Conservation (phyloP, 495 filamentous ascomycete species). For the Podospora pseudoanserina region DNA sequence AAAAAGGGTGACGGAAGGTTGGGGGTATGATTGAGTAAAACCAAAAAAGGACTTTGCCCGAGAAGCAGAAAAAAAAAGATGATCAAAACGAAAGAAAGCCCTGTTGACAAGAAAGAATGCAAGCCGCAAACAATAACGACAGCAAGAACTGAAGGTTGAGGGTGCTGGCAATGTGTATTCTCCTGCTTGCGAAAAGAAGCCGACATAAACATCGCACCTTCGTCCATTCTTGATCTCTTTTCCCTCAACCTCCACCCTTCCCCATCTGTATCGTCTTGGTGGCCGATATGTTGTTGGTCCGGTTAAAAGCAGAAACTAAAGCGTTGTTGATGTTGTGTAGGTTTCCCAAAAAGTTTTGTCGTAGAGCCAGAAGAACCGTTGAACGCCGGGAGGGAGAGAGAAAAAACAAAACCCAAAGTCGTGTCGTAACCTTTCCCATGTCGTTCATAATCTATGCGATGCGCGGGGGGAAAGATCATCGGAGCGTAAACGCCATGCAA, state of each 20-base stretch:
- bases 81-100: neutral
- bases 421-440: neutral
- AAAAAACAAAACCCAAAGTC: neutral
- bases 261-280: neutral
- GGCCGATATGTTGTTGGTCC: neutral
- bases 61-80: neutral
- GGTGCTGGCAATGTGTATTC: neutral
- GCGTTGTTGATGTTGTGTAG: neutral
- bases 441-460: neutral
- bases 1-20: neutral
- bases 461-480: neutral
- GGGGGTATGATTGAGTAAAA: conserved; percentile 1
- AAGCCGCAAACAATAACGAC: neutral
- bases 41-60: neutral
- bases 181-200: neutral
- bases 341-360: neutral
- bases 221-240: neutral
- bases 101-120: neutral
- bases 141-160: neutral
- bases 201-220: neutral
- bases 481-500: conserved; percentile 1
- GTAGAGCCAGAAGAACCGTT: neutral
- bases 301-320: neutral
- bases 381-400: neutral
- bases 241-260: neutral